Conservation (phyloP, 352 stramenopile genomes). For the Phytophthora pseudosyringae region DNA sequence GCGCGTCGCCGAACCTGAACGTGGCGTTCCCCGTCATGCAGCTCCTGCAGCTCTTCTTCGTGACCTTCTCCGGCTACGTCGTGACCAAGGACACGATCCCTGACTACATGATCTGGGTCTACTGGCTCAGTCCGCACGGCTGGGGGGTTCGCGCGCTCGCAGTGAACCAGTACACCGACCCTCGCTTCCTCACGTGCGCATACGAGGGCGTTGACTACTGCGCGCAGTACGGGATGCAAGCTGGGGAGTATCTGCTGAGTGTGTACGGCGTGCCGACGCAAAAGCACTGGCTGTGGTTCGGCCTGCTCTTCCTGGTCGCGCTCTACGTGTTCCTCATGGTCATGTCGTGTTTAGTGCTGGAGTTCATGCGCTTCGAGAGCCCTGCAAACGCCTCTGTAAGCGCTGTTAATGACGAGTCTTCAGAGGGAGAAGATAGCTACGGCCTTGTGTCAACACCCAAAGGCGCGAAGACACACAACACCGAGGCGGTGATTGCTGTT, state of each 20-base stretch:
- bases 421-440: background rate
- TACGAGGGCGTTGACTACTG: constrained; percentile 35
- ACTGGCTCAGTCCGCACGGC: constrained; percentile 49
- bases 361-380: constrained; percentile 18
- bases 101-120: constrained; percentile 41
- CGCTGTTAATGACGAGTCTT: too few species aligned
- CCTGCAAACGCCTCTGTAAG: constrained; percentile 18
- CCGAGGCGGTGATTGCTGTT: background rate
- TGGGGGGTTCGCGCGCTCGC: constrained; percentile 35
- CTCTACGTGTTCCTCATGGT: constrained; percentile 25
- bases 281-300: constrained; percentile 33
- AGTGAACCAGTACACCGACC: constrained; percentile 11
- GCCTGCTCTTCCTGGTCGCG: constrained; percentile 29
- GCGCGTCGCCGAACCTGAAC: constrained; percentile 34
- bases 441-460: background rate
- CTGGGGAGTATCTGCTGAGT: constrained; percentile 24
- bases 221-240: constrained; percentile 19
- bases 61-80: constrained; percentile 43
- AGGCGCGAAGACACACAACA: constrained; percentile 1
- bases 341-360: constrained; percentile 18
- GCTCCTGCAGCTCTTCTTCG: constrained; percentile 34
- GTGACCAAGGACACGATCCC: constrained; percentile 40
- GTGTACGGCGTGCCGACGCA: constrained; percentile 38
- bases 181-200: constrained; percentile 3
- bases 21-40: constrained; percentile 36